Evolutionary conservation across 495 filamentous ascomycete species (phyloP), one percentile per base, ranked within the genome.

Genomic region (Xylaria intraflava): DNA sequence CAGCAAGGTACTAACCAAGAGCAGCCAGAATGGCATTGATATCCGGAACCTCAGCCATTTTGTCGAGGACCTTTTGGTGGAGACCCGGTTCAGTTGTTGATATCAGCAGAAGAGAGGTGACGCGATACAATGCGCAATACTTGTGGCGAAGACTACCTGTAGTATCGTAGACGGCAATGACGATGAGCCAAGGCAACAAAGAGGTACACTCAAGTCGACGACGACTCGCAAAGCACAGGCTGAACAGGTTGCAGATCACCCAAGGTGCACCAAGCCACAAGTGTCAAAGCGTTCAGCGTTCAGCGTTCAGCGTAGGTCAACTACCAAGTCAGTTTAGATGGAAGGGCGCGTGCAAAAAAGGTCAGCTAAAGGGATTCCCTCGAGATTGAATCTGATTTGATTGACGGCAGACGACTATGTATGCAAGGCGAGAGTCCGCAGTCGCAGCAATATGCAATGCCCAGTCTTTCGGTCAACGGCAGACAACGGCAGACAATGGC

Each of bases 1-100:
- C 2, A 27, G 23, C 30, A 48, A 4, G 16, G 14, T 35, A 64
- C 67, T 43, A 62, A 80, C 79, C 76, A 31, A 82, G 66, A 35
- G 77, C 78, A 23, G 79, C 79, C 46, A 82, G 64, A 48, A 82
- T 77, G 16, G 69, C 66, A 36, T 71, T 71, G 44, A 82, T 78
- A 59, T 80, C 78, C 16, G 73, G 69, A 47, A 60, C 54, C 54
- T 72, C 72, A 8, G 75, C 74, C 73, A 76, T 76, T 16, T 26
- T 66, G 40, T 44, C 41, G 30, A 46, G 41, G 27, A 27, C 20
- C n/a, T 23, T 10, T 31, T 24, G 7, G 16, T 22, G 6, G 8
- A 2, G 7, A 19, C 39, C 2, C 9, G 31, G 14, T 35, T 3
- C 4, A n/a, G 17, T 17, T 11, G 17, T 22, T 40, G 44, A 22